Evolutionary conservation across 768 basidiomycete species (phyloP).

Genomic region (Leccinum uliginosum): DNA sequence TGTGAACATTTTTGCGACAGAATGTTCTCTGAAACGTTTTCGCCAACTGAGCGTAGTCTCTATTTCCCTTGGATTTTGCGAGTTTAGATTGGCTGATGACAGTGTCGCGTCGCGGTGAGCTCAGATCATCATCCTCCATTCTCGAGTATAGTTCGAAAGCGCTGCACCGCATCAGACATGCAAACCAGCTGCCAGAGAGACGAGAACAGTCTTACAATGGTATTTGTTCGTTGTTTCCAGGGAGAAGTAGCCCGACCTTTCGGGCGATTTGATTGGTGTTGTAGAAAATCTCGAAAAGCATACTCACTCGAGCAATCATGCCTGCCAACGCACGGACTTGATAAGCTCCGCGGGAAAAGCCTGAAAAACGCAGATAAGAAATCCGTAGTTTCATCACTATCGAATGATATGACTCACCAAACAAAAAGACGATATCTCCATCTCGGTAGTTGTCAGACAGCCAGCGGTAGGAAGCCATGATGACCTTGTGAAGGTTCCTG

Average conservation of each 20-base stretch:
- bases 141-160: slow-evolving; percentile 38
- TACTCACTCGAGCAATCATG: slow-evolving; percentile 39
- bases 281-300: background rate
- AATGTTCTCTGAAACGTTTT: slow-evolving; percentile 34
- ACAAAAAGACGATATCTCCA: slow-evolving; percentile 39
- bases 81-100: slow-evolving; percentile 4
- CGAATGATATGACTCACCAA: slow-evolving; percentile 28
- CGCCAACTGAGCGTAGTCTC: slow-evolving; percentile 19
- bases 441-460: slow-evolving; percentile 35
- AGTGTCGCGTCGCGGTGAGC: slow-evolving; percentile 7
- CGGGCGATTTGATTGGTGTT: background rate
- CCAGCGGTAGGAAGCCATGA: slow-evolving; percentile 39
- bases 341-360: slow-evolving; percentile 47
- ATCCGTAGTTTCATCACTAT: background rate
- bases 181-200: background rate
- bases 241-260: slow-evolving; percentile 40
- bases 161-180: slow-evolving; percentile 16
- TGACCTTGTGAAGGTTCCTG: slow-evolving; percentile 35
- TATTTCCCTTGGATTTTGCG: slow-evolving; percentile 10
- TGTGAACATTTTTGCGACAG: slow-evolving; percentile 29
- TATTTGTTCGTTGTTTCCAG: slow-evolving; percentile 39
- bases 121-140: slow-evolving; percentile 16
- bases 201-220: slow-evolving; percentile 29
- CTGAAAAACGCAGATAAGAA: slow-evolving; percentile 20
- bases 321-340: slow-evolving; percentile 40